A percentile compares a stretch with the other conserved stretches of the same genome.
These are phyloP conservation scores for Taiozyma sp. DNA, from an alignment of 1,139 yeast species.

Conservation along the genomic window DNA sequence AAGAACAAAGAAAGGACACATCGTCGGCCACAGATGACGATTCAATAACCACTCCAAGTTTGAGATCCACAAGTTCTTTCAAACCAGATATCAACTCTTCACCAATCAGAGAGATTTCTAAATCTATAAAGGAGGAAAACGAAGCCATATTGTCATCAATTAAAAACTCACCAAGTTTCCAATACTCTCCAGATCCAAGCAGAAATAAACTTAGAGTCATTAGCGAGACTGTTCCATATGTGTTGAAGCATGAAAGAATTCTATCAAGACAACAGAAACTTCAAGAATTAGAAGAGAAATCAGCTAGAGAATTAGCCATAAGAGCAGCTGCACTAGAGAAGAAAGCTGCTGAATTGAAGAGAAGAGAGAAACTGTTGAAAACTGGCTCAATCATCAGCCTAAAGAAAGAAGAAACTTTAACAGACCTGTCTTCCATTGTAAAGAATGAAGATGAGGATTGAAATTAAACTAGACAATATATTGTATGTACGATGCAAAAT, in stretches of 20 bases:
- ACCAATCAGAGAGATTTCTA: slow-evolving; percentile 31
- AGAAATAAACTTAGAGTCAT: slow-evolving; percentile 69
- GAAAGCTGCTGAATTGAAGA: slow-evolving; percentile 70
- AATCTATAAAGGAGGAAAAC: slow-evolving; percentile 32
- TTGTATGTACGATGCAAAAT: neutral
- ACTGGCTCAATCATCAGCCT: slow-evolving; percentile 20
- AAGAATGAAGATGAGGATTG: slow-evolving; percentile 9
- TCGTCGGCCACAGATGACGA: neutral
- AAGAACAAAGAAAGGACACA: slow-evolving; percentile 1
- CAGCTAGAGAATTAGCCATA: slow-evolving; percentile 66
- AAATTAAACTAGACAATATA: neutral
- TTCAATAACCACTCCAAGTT: slow-evolving; percentile 24
- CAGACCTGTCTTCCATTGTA: slow-evolving; percentile 46
- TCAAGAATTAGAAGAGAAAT: slow-evolving; percentile 73
- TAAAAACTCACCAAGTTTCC: slow-evolving; percentile 44
- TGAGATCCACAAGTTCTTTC: slow-evolving; percentile 13
- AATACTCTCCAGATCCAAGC: slow-evolving; percentile 43
- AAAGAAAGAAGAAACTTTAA: slow-evolving; percentile 49
- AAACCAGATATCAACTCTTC: slow-evolving; percentile 23
- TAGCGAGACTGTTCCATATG: slow-evolving; percentile 79
- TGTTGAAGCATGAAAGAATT: slow-evolving; percentile 69
- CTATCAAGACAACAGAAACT: slow-evolving; percentile 72
- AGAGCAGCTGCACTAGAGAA: slow-evolving; percentile 75
- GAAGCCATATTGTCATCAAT: slow-evolving; percentile 43
- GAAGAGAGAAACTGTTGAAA: slow-evolving; percentile 51